Evolutionary conservation across 176 grass and related monocot species (phyloP).

Genomic region (Pharus latifolius): DNA sequence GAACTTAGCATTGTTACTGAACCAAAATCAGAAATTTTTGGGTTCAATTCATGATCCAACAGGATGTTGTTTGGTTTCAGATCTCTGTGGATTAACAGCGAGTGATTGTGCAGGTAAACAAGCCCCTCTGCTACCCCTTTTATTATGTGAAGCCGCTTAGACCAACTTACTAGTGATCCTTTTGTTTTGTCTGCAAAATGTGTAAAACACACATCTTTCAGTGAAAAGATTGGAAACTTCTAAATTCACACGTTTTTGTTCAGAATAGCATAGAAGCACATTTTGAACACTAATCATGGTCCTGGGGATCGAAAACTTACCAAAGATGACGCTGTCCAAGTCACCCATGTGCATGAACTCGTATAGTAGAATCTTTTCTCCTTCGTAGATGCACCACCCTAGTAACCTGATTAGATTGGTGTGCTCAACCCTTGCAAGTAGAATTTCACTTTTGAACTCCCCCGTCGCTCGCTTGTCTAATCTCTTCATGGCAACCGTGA

Average conservation of each 20-base stretch:
- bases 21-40: slow-evolving; percentile 10
- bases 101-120: not conserved
- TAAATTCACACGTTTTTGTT: not conserved
- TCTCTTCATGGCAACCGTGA: slow-evolving; percentile 29
- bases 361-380: slow-evolving; percentile 28
- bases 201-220: too few species aligned
- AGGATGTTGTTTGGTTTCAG: not conserved
- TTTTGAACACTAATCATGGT: not conserved
- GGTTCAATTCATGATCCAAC: not conserved
- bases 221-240: too few species aligned
- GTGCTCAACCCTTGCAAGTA: slow-evolving; percentile 24
- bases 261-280: not conserved
- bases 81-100: not conserved
- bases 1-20: not conserved
- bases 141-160: not conserved
- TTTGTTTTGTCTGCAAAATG: not conserved
- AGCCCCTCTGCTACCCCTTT: not conserved
- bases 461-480: not conserved
- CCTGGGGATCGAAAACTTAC: not conserved
- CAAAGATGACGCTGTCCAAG: not conserved
- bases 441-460: slow-evolving; percentile 19
- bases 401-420: slow-evolving; percentile 13
- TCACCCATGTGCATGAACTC: not conserved
- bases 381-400: slow-evolving; percentile 29
- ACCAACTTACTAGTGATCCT: not conserved